Base-by-base conservation (phyloP, 345 rosid genomes). In the Eutrema japonicum region DNA sequence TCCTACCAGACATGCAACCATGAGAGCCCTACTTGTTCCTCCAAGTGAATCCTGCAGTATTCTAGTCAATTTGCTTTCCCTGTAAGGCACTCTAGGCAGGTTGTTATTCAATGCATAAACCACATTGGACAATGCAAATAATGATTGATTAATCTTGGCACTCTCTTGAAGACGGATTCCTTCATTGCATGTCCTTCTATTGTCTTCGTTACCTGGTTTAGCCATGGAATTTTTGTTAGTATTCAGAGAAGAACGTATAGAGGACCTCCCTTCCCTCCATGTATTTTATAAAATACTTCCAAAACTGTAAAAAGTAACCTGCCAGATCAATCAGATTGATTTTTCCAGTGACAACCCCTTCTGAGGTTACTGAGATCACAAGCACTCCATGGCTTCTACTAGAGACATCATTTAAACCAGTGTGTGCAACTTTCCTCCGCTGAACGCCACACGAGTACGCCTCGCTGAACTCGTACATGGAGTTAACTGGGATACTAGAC, bases 41-140 rank as follows among this genome's bases (percentile, higher is more conserved):
- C 99, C 99, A 16, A 95, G 86, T 27, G 99, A 95, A 72, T 95
- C 98, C 73, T 92, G 98, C 82, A 92, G 58, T 76, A 95, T 90
- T 47, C 98, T 82, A 36, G 99, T 92, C 85, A 92, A 74, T 76
- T 92, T 95, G 87, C 96, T 95, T 79, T 95, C 98, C 61, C 97
- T 82, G 46, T 95, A 95, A 3, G 98, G 98, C 22, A 90, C 87
- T 46, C 94, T 78, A 3, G 87, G 74, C 22, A 81, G 78, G 56
- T 84, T 85, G 74, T 88, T 95, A 68, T 92, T 95, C 83, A 92
- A 76, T 11, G 99, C 98, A 81, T 82, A 82, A 55, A 95, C 87
- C 48, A 95, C 98, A 78, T 92, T 95, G 32, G 98, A 92, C 71
- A 92, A 71, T 51, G 97, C 91, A 78, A 95, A 95, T 68, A 95